Evolutionary conservation across 1,284 basidiomycete species (phyloP), one percentile per base, ranked within the genome.

Genomic region (Malassezia yamatoensis): DNA sequence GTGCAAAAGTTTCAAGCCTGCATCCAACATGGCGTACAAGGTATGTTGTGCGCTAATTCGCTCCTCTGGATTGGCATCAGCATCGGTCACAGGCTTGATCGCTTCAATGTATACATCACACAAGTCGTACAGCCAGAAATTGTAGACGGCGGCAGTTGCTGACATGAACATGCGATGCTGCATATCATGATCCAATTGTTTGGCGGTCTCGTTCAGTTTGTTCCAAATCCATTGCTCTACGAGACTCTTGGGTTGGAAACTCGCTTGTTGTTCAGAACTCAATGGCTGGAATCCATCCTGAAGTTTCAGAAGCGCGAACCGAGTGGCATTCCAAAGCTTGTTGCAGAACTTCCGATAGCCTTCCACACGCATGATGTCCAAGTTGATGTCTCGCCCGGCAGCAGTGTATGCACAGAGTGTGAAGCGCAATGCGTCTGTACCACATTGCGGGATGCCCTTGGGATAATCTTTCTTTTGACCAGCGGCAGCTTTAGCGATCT

Each of bases 401-500:
- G 78, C 77, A 7, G 88, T 90, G 78, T 96, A 96, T 47, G 90
- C 89, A 75, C 90, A 94, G 41, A 98, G 79, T 2, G 93, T 88
- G 78, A 98, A 96, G 41, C 94, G 81, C 67, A 99, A 78, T 2
- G 93, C 94, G 74, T 98, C 94, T 13, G 90, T 93, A 48, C 94
- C 94, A 72, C 94, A 98, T 77, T 98, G 90, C 1, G 94, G 94
- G 58, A 99, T 98, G 37, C 94, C 94, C 78, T 91, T 96, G 34
- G 94, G 93, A 81, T 90, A 98, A 76, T 98, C 87, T 77, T 96
- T 96, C 84, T 96, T 96, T 81, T 98, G 94, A 5, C 93, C 93
- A 15, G 85, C 81, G 63, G 85, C 87, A 1, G 93, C 94, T 76
- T 93, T 94, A 49, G 77, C 70, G 58, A 98, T 87, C 79, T 99